Base-by-base conservation (phyloP, 108 stramenopile genomes). In the Skeletonema potamos region DNA sequence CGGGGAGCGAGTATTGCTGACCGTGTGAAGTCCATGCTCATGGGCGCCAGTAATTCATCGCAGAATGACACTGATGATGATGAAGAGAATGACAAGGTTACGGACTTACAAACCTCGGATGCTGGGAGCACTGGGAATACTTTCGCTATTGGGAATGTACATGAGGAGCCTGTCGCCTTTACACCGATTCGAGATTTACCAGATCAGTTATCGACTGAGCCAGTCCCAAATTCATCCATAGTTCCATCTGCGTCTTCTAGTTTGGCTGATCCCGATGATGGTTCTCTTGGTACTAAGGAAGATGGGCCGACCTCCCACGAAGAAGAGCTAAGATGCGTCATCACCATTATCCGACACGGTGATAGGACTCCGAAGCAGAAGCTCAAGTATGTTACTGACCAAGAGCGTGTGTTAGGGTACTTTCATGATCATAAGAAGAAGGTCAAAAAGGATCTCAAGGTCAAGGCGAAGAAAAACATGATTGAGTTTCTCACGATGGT, bases 281-380 rank as follows among this genome's bases (percentile, higher is more conserved):
- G 74, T 58, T 39, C 43, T 70, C 56, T 34, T 58, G 43, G 59
- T 43, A 20, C 26, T 44, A 69, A 36, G 44, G 58, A 17, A 43
- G 70, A 66, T 62, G 66, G 56, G 10, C n/a, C 55, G 10, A 61
- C 77, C 27, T 68, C 82, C 11, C 94, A 95, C 54, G 79, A 91
- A 58, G 92, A 91, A 75, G 98, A 97, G 68, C 72, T 98, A 10
- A 89, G 96, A 20, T 97, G 97, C 66, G 98, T 99, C 66, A 95
- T 98, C 72, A 95, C 98, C 8, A 87, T 99, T 27, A 82, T 97
- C 27, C 83, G 99, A 11, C 99, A 99, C 72, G 99, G 97, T 6
- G 99, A 99, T 75, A 73, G 99, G 27, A 98, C 98, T 11, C 99
- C 99, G 12, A 99, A 99, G 84, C 98, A 98, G 72, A 99, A 99